Evolutionary conservation across 1,284 basidiomycete genomes (phyloP), one percentile per base, ranked within the genome.

Genomic region (Irpex sp.): DNA sequence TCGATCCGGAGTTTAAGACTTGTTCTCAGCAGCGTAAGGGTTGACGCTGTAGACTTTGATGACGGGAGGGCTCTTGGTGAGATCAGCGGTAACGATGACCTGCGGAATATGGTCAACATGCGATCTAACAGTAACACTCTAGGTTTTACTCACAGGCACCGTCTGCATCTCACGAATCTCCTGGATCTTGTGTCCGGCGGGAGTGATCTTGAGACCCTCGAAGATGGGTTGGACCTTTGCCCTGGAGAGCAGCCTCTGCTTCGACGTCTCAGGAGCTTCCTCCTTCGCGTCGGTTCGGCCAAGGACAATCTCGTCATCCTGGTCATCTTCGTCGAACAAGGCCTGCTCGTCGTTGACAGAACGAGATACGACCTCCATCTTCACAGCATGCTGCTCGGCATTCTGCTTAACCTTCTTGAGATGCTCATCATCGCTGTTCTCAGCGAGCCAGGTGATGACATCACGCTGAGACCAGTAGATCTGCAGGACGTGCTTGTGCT

Each of bases 371-470:
- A 94, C 90, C 75, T 94, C 92, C 92, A 94, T 93, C 79, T 93
- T 90, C 67, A 90, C 72, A 1, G 93, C 90, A 68, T 93, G 91
- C 68, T 91, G 88, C 73, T 96, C 90, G 1, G 90, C 89, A 66
- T 90, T 92, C 76, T 92, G 89, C 76, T 96, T 94, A 67, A 97
- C 92, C 77, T 93, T 93, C 80, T 91, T 92, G 69, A 97, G 79
- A 72, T 97, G 94, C 72, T 95, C 93, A 71, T 97, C 95, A 72
- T 99, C 96, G 71, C 91, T 93, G 71, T 92, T 92, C 77, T 97
- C 95, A 13, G 94, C 94, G 51, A 99, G 84, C 92, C 92, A 98
- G 38, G 85, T 89, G 66, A 99, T 93, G 60, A 98, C 96, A 71
- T 99, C 96, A 64, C 88, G 86, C 68, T 84, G 83, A 11, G 93